Evolutionary conservation across 164 flowering plant genomes (phyloP).

Genomic region (Magnolia officinalis): DNA sequence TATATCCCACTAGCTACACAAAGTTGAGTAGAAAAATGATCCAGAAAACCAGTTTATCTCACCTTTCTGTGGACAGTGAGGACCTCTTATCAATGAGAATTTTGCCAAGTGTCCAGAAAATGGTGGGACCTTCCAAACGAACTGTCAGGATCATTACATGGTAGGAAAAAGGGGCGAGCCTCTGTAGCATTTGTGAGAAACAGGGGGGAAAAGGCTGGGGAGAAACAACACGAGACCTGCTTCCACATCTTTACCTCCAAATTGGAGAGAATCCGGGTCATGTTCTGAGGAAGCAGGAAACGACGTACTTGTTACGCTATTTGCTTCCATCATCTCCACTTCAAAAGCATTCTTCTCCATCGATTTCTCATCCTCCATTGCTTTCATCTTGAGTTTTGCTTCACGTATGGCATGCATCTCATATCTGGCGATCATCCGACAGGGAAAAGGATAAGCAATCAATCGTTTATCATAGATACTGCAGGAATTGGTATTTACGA

Average conservation of each 20-base stretch:
- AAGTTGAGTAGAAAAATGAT: no score
- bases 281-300: constrained; percentile 10
- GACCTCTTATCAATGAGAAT: no score
- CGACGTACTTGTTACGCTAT: constrained; percentile 11
- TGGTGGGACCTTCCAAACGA: background rate
- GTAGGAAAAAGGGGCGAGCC: background rate
- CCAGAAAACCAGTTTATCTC: no score
- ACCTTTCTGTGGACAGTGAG: no score
- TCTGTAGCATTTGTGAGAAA: background rate
- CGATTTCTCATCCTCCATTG: constrained; percentile 29
- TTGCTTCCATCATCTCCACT: constrained; percentile 63
- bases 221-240: background rate
- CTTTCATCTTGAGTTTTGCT: constrained; percentile 40
- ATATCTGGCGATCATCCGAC: constrained; percentile 30
- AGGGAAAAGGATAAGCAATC: background rate
- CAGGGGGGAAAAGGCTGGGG: background rate
- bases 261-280: background rate
- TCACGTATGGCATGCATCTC: constrained; percentile 44
- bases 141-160: background rate
- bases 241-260: background rate
- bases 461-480: no score
- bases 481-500: no score
- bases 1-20: no score
- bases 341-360: constrained; percentile 32
- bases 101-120: no score